Evolutionary conservation across 345 rosid species (phyloP), one percentile per base, ranked within the genome.

Genomic region (Theobroma cacao): DNA sequence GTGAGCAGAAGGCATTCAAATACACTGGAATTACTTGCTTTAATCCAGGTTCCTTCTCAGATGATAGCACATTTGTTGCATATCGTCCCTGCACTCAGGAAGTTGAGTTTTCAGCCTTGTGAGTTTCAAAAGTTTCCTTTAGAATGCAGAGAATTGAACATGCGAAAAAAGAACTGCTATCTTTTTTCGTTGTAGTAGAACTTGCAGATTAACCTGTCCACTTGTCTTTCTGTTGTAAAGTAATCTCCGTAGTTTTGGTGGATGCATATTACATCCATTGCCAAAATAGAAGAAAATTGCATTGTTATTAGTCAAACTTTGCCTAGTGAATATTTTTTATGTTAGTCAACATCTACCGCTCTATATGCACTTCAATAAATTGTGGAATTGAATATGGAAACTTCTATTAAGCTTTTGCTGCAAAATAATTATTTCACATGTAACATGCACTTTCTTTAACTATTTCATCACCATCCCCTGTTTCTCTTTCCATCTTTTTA

Each of bases 31-130:
- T 87, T 52, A 94, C 97, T 59, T 96, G 98, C 82, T 92, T 94
- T 77, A 94, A 96, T 87, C 97, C 97, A 26, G 98, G 95, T 66
- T 91, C 98, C 45, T 96, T 94, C 84, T 84, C 97, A 69, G 82
- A 69, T 1, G 95, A 93, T 69, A 83, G 86, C 81, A 92, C 93
- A 26, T 93, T 93, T 73, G 92, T 93, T 68, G 97, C 89, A 20
- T 95, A 90, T 84, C 89, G 93, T 36, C 97, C 97, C 70, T 90
- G 89, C 78, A 85, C 94, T 17, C 93, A 88, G 78, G 90, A 90
- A 83, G 98, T 93, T n/a, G 98, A 95, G 83, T 82, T 92, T 75
- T 95, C 97, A 24, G 88, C 90, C 40, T 50, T 91, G 84, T 90
- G 92, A 88, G 79, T 76, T 41, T 71, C 33, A 62, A 45, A 75